Evolutionary conservation across 2,329 filamentous ascomycete genomes (phyloP).

Genomic region (Fusarium pseudonygamai): DNA sequence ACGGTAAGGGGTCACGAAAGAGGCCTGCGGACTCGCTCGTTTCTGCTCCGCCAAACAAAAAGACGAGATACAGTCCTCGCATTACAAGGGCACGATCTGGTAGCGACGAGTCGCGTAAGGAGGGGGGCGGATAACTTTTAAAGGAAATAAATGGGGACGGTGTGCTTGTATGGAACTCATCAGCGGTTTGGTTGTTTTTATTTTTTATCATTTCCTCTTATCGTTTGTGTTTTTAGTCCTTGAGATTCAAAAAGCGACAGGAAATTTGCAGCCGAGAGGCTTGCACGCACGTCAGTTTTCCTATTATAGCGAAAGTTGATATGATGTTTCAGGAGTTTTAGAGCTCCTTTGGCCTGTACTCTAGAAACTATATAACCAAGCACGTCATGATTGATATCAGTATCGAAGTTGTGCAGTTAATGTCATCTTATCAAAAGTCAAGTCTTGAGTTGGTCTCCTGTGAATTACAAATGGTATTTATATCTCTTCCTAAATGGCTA

Average conservation of each 20-base stretch:
- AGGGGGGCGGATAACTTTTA: not conserved
- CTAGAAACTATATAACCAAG: slow-evolving; percentile 39
- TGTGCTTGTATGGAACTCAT: slow-evolving; percentile 33
- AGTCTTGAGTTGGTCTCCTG: not conserved
- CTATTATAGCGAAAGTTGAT: slow-evolving; percentile 13
- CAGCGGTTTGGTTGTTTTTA: slow-evolving; percentile 30
- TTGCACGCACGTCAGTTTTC: slow-evolving; percentile 13
- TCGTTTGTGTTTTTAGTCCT: slow-evolving; percentile 24
- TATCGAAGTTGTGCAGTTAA: not conserved
- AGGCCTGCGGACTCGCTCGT: not conserved
- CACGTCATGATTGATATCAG: slow-evolving; percentile 22
- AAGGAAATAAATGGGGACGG: not conserved
- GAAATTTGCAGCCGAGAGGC: slow-evolving; percentile 10
- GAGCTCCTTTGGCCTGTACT: slow-evolving; percentile 36
- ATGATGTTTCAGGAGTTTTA: slow-evolving; percentile 9
- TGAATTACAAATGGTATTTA: slow-evolving; percentile 33
- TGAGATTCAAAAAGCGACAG: slow-evolving; percentile 17
- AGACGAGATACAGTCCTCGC: slow-evolving; percentile 9
- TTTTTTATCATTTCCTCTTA: slow-evolving; percentile 6
- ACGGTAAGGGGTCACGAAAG: not conserved
- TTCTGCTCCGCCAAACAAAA: slow-evolving; percentile 3
- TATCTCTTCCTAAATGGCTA: slow-evolving; percentile 27
- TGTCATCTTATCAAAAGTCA: not conserved
- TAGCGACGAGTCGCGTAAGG: not conserved
- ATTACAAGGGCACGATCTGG: slow-evolving; percentile 2